Conservation (phyloP, 2,329 filamentous ascomycete genomes). For the Ophiostoma ulmi region DNA sequence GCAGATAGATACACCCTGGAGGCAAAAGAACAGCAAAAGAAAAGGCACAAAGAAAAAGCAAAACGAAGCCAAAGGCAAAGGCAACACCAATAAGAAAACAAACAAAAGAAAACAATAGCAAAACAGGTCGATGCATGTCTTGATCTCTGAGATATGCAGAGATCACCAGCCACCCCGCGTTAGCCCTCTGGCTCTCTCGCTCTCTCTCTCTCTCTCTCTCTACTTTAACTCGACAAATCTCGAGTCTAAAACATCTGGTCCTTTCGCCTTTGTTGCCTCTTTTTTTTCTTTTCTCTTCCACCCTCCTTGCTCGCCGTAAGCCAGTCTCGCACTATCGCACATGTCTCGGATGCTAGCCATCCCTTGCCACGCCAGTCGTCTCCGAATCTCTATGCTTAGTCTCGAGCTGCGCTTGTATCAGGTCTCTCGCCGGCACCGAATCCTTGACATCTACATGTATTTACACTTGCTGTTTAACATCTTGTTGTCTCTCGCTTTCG, state of each 20-base stretch:
- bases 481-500: slow-evolving; percentile 5
- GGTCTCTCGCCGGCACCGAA: not conserved
- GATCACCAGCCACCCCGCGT: slow-evolving; percentile 12
- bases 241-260: not conserved
- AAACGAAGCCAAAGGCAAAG: not conserved
- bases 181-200: not conserved
- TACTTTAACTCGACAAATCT: not conserved
- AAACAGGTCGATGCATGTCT: slow-evolving; percentile 8
- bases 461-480: not conserved
- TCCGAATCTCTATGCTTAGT: not conserved
- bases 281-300: not conserved
- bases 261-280: not conserved
- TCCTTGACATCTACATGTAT: not conserved
- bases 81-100: not conserved
- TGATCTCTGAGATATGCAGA: not conserved
- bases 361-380: slow-evolving; percentile 5
- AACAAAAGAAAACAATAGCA: slow-evolving; percentile 9
- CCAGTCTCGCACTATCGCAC: not conserved
- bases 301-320: slow-evolving; percentile 1
- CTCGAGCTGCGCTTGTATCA: not conserved
- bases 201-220: not conserved
- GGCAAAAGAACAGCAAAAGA: not conserved
- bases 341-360: slow-evolving; percentile 8
- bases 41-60: not conserved
- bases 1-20: not conserved